Conservation (phyloP, 2,329 filamentous ascomycete genomes). For the Fusarium sulawesiense region DNA sequence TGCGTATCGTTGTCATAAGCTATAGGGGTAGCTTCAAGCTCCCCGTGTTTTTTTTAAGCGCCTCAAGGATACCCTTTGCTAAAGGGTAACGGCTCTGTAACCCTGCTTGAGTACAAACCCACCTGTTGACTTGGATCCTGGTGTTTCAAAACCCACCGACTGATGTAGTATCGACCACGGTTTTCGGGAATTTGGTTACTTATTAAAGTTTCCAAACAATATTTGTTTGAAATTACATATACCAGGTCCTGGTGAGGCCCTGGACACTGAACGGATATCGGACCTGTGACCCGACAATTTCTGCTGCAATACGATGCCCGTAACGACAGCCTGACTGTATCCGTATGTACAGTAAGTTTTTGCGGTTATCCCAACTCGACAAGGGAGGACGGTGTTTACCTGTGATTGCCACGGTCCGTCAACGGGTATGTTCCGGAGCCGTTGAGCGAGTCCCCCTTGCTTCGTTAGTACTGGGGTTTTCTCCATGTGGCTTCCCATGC, state of each 20-base stretch:
- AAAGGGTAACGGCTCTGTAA: constrained; percentile 25
- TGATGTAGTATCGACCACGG: neutral
- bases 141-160: constrained; percentile 23
- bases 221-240: constrained; percentile 10
- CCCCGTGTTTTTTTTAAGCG: constrained; percentile 40
- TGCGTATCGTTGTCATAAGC: neutral
- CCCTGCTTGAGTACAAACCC: constrained; percentile 35
- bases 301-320: neutral
- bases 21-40: constrained; percentile 15
- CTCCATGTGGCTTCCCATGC: constrained; percentile 34
- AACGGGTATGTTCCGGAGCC: constrained; percentile 29
- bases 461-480: constrained; percentile 16
- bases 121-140: constrained; percentile 17
- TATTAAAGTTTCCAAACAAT: neutral
- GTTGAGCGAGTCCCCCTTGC: constrained; percentile 35
- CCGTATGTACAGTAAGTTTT: constrained; percentile 1
- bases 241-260: neutral
- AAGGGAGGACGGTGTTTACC: constrained; percentile 29
- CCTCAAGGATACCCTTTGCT: constrained; percentile 26
- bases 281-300: constrained; percentile 3
- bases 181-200: constrained; percentile 1
- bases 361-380: neutral
- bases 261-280: constrained; percentile 1
- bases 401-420: constrained; percentile 31
- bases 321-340: neutral